A percentile compares a stretch with the other conserved stretches of the same genome.
These are phyloP conservation scores for Haematococcus lacustris DNA, from an alignment of 139 green algal species.

Conservation along the genomic window DNA sequence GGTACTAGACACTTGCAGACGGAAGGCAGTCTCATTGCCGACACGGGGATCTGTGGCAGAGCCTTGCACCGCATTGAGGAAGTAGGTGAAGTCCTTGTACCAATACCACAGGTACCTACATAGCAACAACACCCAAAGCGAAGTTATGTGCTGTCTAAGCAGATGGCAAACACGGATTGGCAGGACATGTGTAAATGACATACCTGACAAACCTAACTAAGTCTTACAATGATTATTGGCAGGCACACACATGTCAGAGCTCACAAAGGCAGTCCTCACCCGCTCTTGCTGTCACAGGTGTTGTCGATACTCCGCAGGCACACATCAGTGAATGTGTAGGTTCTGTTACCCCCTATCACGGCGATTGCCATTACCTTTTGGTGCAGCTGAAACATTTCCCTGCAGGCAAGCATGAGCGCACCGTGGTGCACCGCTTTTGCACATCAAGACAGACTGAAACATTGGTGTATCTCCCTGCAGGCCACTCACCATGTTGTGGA, in stretches of 20 bases:
- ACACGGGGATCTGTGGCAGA: neutral
- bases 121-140: too few species aligned
- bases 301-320: neutral
- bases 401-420: too few species aligned
- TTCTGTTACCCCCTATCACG: neutral
- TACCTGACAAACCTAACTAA: too few species aligned
- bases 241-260: neutral
- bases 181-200: too few species aligned
- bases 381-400: slow-evolving; percentile 18
- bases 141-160: too few species aligned
- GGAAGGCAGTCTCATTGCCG: slow-evolving; percentile 7
- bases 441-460: too few species aligned
- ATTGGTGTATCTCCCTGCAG: too few species aligned
- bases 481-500: slow-evolving; percentile 9
- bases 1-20: neutral
- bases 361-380: slow-evolving; percentile 2
- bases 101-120: slow-evolving; percentile 4
- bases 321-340: neutral
- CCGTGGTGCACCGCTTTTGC: too few species aligned
- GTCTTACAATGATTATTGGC: too few species aligned
- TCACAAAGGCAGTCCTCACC: too few species aligned
- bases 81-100: neutral
- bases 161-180: too few species aligned
- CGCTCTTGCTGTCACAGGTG: too few species aligned
- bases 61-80: neutral